Base-by-base conservation (phyloP, 768 basidiomycete genomes). In the Lactarius psammicola region DNA sequence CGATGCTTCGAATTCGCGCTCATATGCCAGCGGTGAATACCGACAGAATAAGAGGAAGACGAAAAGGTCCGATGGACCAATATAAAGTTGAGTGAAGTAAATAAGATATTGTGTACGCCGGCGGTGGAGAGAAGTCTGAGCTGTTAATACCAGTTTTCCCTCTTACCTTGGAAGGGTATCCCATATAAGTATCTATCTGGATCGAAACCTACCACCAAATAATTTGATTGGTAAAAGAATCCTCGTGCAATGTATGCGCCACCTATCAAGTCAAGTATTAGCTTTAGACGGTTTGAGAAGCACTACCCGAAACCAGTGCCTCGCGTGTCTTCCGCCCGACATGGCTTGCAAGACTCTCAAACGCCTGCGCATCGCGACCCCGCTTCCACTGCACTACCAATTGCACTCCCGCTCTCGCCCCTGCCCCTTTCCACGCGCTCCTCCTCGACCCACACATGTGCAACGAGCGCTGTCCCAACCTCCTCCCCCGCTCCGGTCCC, bases 311-410 rank as follows among this genome's bases (percentile, higher is more conserved):
- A 51, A 28, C 26, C 23, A 26, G 13, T n/a, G 17, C 64, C 20
- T 66, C 70, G 20, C 62, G 61, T 31, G 85, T 71, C 71, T 85
- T 87, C 65, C 84, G 78, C 56, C 78, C 80, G 28, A 90, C 75
- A 78, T 92, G 89, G 66, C 84, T 84, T 26, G 80, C 80, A 68
- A 93, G 88, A 46, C 87, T 84, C 71, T 90, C 88, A 55, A 88
- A 87, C 59, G 88, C 56, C 0, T 68, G 68, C 51, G 87, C 72
- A 33, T 91, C 85, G 31, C 64, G 72, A 0, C 92, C 92, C 58
- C 77, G 77, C 26, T 86, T 71, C 91, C 92, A 92, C 38, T 83
- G 79, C 66, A 84, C 85, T 60, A 82, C 78, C 51, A 89, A 54
- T 10, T 59, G 56, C 28, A 60, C 56, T 3, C 31, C 36, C 61